Conservation (phyloP, 78 protist species). For the Dictyostelium purpureum region DNA sequence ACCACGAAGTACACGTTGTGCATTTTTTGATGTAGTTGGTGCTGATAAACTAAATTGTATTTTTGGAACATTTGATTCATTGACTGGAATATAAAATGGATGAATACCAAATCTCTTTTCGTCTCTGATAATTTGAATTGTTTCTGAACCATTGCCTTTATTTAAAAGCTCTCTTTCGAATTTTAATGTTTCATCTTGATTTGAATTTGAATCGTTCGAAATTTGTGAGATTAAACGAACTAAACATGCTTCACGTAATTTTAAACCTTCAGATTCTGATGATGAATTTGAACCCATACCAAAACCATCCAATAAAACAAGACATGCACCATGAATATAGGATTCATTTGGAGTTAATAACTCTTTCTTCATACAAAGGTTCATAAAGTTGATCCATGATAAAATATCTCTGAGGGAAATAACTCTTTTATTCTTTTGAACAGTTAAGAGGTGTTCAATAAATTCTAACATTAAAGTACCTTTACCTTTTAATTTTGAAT, state of each 20-base stretch:
- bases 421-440: slow-evolving; percentile 72
- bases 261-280: slow-evolving; percentile 42
- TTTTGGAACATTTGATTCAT: background rate
- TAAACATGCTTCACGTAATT: slow-evolving; percentile 31
- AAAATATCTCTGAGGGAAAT: slow-evolving; percentile 92
- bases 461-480: slow-evolving; percentile 65
- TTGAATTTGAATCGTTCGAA: background rate
- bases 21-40: slow-evolving; percentile 95
- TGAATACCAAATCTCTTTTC: slow-evolving; percentile 75
- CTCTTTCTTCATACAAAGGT: background rate
- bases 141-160: background rate
- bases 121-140: background rate
- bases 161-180: background rate
- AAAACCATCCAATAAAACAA: slow-evolving; percentile 94
- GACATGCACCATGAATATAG: slow-evolving; percentile 91
- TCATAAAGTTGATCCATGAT: slow-evolving; percentile 92
- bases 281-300: slow-evolving; percentile 70
- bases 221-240: slow-evolving; percentile 9
- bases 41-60: slow-evolving; percentile 81
- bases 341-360: slow-evolving; percentile 35
- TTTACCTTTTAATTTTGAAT: background rate
- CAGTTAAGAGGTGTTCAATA: slow-evolving; percentile 21
- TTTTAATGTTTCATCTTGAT: background rate
- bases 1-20: slow-evolving; percentile 93
- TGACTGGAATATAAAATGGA: slow-evolving; percentile 82